A percentile compares a stretch with the other conserved stretches of the same genome.
Conservation (phyloP, 2,329 filamentous ascomycete species). For the Cyanodermella asteris region DNA sequence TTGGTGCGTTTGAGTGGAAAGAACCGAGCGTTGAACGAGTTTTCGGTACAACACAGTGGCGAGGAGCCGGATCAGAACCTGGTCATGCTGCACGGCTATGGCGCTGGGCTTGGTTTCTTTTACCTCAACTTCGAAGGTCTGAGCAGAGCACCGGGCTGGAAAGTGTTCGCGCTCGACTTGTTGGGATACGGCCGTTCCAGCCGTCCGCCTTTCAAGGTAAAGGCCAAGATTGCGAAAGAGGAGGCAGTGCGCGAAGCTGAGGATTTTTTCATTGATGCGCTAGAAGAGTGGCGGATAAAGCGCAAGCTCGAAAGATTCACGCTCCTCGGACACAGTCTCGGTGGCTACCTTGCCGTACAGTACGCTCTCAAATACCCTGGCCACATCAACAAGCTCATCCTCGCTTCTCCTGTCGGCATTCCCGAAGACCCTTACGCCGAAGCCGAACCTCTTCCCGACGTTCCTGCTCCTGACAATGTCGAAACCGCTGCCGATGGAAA, state of each 20-base stretch:
- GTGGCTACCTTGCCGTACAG: slow-evolving; percentile 83
- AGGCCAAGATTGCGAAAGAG: slow-evolving; percentile 58
- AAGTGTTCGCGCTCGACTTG: slow-evolving; percentile 82
- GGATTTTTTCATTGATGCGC: slow-evolving; percentile 82
- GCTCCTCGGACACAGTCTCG: slow-evolving; percentile 75
- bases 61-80: slow-evolving; percentile 66
- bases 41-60: slow-evolving; percentile 64
- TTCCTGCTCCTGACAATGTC: slow-evolving; percentile 23
- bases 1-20: slow-evolving; percentile 72
- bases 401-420: slow-evolving; percentile 84
- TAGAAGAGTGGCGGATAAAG: slow-evolving; percentile 86
- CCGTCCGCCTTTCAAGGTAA: slow-evolving; percentile 63
- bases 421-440: slow-evolving; percentile 87
- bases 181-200: slow-evolving; percentile 83
- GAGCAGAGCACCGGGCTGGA: slow-evolving; percentile 59
- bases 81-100: slow-evolving; percentile 93
- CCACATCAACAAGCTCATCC: slow-evolving; percentile 80
- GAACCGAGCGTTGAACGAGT: slow-evolving; percentile 75
- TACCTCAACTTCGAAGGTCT: slow-evolving; percentile 93
- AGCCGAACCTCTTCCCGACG: slow-evolving; percentile 56
- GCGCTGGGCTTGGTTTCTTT: slow-evolving; percentile 88
- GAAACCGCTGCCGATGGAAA: slow-evolving; percentile 22
- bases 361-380: slow-evolving; percentile 95
- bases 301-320: slow-evolving; percentile 86
- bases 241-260: slow-evolving; percentile 76